Evolutionary conservation across 2,329 filamentous ascomycete species (phyloP), one percentile per base, ranked within the genome.

Genomic region (Lecanicillium sp.): DNA sequence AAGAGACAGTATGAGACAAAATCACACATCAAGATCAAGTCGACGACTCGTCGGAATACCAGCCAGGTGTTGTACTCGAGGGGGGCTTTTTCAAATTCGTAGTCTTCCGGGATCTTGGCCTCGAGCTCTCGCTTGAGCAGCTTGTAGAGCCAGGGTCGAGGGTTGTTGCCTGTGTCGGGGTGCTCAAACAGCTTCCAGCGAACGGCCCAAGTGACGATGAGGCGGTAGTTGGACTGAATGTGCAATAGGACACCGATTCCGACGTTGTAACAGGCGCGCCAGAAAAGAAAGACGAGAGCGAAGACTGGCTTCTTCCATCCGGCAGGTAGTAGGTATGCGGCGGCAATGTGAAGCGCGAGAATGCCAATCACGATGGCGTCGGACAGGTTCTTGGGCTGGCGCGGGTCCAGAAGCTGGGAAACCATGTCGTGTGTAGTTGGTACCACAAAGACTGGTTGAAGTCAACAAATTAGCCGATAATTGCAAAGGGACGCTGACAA

Each of bases 61-160:
- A 98, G 76, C 92, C 92, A 98, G 30, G 92, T 95, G 67, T 98
- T 98, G 75, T 97, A 98, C 73, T 98, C 92, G 60, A 97, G 72
- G 13, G 92, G 92, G 1, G 90, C 90, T 51, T 85, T 77, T 52
- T 94, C 89, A 56, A 98, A 95, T 47, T 81, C 80, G 68, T 97
- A 98, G 66, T 98, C 88, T 54, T 84, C 75, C 4, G 86, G 83
- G 46, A 98, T 94, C 66, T 98, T 97, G 52, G 87, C 84, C 65
- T 97, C 89, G 60, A 96, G 74, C 63, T 98, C 92, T 43, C 74
- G 72, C 62, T 95, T 94, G 52, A 98, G 71, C 46, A 94, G 72
- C 29, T 75, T 73, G 71, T 94, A 94, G 38, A 97, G 69, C 66
- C 77, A 79, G 25, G 90, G 87, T 42, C 86, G 76, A 7, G 87